Evolutionary conservation across 805 yeast species (phyloP), one percentile per base, ranked within the genome.

Genomic region (Candida orba): DNA sequence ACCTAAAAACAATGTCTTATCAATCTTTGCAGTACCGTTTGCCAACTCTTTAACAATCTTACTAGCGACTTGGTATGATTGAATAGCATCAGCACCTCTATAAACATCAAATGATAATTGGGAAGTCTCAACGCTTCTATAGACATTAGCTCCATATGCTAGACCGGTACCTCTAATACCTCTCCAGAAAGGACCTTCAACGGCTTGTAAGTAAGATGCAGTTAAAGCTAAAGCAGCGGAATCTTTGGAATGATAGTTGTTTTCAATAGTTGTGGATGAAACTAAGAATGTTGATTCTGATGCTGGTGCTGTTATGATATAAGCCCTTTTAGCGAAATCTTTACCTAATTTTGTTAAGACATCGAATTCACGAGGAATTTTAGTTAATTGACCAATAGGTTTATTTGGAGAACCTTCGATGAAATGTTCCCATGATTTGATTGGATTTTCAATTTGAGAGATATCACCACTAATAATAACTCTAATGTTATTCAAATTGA

Each of bases 171-270:
- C 99, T 64, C 99, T 77, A 30, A 93, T 85, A 44, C 95, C 96
- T 55, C 87, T 76, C 97, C 98, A 91, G 50, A 91, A 82, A 31
- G 98, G 99, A 3, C 99, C 99, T 62, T 93, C 99, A 17, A 87
- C 88, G 32, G 88, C 84, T 51, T 82, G 84, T 44, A 93, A 68
- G 54, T 80, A 84, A 43, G 84, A 89, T 7, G 83, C 73, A 7
- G 89, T 86, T 24, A 90, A 71, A 0, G 82, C 73, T 34, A 91
- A 70, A 23, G 81, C 82, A 41, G 84, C 79, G 27, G 80, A 68
- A 52, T 90, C 96, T 18, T 69, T 66, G 39, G 78, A 71, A 13
- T 61, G 53, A 51, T 74, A 79, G 44, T 68, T 70, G 2, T 72
- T 66, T 1, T 91, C 87, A 13, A 84, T 76, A 2, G 66, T 66